A percentile compares a stretch with the other conserved stretches of the same genome.
Evolutionary conservation across 495 filamentous ascomycete genomes (phyloP).

Genomic region (Recurvomyces mirabilis): DNA sequence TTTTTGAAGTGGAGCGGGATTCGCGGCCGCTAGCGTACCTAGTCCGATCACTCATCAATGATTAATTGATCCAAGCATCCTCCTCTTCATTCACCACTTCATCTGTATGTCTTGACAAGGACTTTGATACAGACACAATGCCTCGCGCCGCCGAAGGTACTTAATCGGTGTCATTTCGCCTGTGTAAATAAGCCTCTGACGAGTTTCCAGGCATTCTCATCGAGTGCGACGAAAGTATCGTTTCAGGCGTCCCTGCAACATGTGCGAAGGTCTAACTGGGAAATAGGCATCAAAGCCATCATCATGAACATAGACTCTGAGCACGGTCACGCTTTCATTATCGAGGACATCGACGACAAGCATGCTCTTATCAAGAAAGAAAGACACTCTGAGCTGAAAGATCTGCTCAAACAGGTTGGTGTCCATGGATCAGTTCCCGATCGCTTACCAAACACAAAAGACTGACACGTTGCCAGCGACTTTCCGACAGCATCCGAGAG

Average conservation of each 20-base stretch:
- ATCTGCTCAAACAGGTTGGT: slow-evolving; percentile 53
- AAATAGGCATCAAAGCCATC: slow-evolving; percentile 68
- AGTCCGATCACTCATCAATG: too few relatives aligned
- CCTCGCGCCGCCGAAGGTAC: not conserved
- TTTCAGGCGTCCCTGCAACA: too few relatives aligned
- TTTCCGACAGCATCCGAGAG: slow-evolving; percentile 29
- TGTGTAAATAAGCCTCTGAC: too few relatives aligned
- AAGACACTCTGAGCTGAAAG: slow-evolving; percentile 52
- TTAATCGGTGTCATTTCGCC: too few relatives aligned
- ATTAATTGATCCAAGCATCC: too few relatives aligned
- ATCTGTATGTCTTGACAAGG: slow-evolving; percentile 1
- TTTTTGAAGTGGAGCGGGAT: too few relatives aligned
- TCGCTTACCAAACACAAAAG: too few relatives aligned
- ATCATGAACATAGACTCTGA: slow-evolving; percentile 60
- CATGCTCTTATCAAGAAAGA: slow-evolving; percentile 40
- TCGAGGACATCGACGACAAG: slow-evolving; percentile 43
- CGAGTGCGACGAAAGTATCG: slow-evolving; percentile 50
- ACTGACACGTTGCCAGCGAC: too few relatives aligned
- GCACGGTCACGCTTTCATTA: slow-evolving; percentile 53
- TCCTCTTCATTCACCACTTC: not conserved
- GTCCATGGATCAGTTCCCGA: too few relatives aligned
- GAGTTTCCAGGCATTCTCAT: slow-evolving; percentile 31
- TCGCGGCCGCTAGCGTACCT: too few relatives aligned
- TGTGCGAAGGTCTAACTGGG: too few relatives aligned
- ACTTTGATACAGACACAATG: too few relatives aligned